phyloP scores from a whole-genome alignment of 2,329 filamentous ascomycete genomes.

The Cladorrhinum sp. region DNA sequence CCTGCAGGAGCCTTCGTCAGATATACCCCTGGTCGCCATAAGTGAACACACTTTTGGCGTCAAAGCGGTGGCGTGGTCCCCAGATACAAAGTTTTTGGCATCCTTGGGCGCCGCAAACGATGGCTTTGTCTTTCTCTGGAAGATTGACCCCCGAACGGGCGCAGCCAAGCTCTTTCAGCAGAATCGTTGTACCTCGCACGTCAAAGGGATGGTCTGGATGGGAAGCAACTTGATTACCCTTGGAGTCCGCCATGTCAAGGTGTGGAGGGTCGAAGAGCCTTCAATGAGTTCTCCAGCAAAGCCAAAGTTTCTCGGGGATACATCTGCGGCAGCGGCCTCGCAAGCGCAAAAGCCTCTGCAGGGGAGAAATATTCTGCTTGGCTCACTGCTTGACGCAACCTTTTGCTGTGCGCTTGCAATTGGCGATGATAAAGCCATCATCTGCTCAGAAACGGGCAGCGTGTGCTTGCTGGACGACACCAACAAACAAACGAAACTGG shows the following conservation, averaged over 20 bases:
- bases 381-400: constrained; percentile 74
- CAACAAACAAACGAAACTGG: constrained; percentile 67
- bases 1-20: constrained; percentile 73
- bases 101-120: constrained; percentile 88
- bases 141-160: constrained; percentile 76
- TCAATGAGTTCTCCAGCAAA: constrained; percentile 60
- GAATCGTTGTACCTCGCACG: constrained; percentile 83
- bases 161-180: constrained; percentile 77
- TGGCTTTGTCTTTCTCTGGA: constrained; percentile 91
- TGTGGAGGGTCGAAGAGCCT: constrained; percentile 80
- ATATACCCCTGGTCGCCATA: constrained; percentile 78
- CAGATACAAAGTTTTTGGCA: constrained; percentile 80
- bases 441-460: constrained; percentile 85
- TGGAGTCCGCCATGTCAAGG: constrained; percentile 87
- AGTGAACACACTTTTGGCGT: constrained; percentile 91
- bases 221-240: constrained; percentile 80
- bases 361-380: constrained; percentile 85
- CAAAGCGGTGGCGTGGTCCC: constrained; percentile 82
- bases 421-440: constrained; percentile 69
- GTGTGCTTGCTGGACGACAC: constrained; percentile 84
- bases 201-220: constrained; percentile 88
- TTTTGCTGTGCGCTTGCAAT: constrained; percentile 77
- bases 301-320: constrained; percentile 51
- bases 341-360: constrained; percentile 65
- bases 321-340: constrained; percentile 28